Evolutionary conservation across 1,139 yeast genomes (phyloP), one percentile per base, ranked within the genome.

Genomic region (Yamadazyma taylorii): DNA sequence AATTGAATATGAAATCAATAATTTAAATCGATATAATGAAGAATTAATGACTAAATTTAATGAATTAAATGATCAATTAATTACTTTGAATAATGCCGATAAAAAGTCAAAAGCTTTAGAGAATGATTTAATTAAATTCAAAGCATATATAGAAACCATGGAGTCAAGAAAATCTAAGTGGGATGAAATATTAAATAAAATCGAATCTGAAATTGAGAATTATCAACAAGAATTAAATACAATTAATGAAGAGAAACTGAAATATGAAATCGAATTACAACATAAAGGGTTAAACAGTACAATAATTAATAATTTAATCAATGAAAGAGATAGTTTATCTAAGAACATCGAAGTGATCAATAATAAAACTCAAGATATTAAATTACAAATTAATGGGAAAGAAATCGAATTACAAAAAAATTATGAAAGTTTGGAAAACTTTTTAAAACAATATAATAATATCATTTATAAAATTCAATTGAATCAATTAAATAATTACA

Each of bases 111-210:
- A 66, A 39, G 88, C 88, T 0, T 63, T 89, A 39, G 85, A 83
- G 48, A 78, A 79, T 41, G 97, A 89, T 60, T 67, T 84, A 31
- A 65, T 69, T 33, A 85, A 85, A 55, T 85, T 86, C 54, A 74
- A 78, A 50, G 83, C 79, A 14, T 86, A 85, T 53, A 80, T 85
- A 35, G 80, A 79, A 34, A 70, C 79, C 9, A 81, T 85, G 76
- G 79, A 81, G 46, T 64, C 69, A 24, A 69, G 87, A 40, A 83
- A 82, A 50, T 53, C 61, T 5, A 81, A 80, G 54, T 85, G 95
- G 94, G 67, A 73, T 3, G 64, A 65, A 21, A 74, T 78, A 29
- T 56, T 85, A 37, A 67, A 69, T 17, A 78, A 79, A 47, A 74
- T 85, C 40, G 66, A 69, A 24, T 61, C 59, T 9, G 94, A 85